phyloP scores from a whole-genome alignment of 2,329 filamentous ascomycete species.

The Fusarium sp. region DNA sequence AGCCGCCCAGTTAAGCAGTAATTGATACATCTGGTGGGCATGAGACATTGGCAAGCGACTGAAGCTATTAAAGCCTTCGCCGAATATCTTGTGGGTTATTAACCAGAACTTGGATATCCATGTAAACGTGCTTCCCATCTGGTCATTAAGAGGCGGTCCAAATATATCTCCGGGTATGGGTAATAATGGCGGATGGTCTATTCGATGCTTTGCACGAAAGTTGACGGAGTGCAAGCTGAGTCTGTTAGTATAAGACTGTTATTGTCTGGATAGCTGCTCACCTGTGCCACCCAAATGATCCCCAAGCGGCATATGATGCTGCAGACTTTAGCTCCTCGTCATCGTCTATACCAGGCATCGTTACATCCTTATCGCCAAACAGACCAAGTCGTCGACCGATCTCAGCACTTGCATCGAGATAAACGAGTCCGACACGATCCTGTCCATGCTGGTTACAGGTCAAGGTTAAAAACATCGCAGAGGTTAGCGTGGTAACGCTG shows the following conservation, averaged over 20 bases:
- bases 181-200: not conserved
- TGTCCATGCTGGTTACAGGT: slow-evolving; percentile 14
- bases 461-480: slow-evolving; percentile 11
- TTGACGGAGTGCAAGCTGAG: slow-evolving; percentile 1
- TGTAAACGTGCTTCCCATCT: slow-evolving; percentile 15
- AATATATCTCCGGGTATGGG: slow-evolving; percentile 17
- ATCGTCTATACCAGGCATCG: not conserved
- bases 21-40: slow-evolving; percentile 3
- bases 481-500: not conserved
- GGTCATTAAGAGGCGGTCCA: not conserved
- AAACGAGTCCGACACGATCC: not conserved
- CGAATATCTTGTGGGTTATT: not conserved
- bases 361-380: not conserved
- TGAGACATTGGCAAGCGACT: not conserved
- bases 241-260: not conserved
- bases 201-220: slow-evolving; percentile 7
- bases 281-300: slow-evolving; percentile 20
- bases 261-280: not conserved
- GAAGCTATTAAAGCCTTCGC: not conserved
- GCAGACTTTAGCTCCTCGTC: not conserved
- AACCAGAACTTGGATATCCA: slow-evolving; percentile 24
- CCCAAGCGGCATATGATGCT: slow-evolving; percentile 20
- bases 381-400: slow-evolving; percentile 1
- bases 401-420: slow-evolving; percentile 10
- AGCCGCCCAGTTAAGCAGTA: slow-evolving; percentile 6